phyloP scores from a whole-genome alignment of 768 basidiomycete species.

The Cystofilobasidium ferigula region DNA sequence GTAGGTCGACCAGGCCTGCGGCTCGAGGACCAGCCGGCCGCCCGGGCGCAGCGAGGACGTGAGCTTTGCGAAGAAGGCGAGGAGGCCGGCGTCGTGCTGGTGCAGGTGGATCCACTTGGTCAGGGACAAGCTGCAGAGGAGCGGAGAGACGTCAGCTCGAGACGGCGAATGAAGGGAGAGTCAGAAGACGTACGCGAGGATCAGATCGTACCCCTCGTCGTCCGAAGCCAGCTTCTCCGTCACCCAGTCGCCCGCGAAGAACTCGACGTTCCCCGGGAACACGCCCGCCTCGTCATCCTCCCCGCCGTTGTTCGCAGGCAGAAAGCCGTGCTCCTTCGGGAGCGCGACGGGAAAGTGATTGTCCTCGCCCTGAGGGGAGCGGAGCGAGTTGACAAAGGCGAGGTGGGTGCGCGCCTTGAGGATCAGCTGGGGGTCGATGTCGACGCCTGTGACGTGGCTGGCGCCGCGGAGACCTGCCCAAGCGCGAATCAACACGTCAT shows the following conservation, averaged over 20 bases:
- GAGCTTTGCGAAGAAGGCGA: slow-evolving; percentile 55
- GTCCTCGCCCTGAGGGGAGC: background rate
- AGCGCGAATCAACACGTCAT: background rate
- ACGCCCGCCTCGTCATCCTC: background rate
- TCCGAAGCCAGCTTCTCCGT: slow-evolving; percentile 45
- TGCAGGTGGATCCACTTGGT: slow-evolving; percentile 90
- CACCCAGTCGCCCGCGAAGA: slow-evolving; percentile 67
- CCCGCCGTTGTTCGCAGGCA: background rate
- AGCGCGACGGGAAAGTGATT: slow-evolving; percentile 24
- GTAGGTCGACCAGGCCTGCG: slow-evolving; percentile 78
- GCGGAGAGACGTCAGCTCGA: background rate
- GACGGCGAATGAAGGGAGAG: background rate
- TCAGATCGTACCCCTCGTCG: slow-evolving; percentile 56
- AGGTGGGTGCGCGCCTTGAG: slow-evolving; percentile 16
- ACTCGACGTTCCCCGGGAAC: slow-evolving; percentile 72
- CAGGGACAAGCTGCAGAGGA: slow-evolving; percentile 59
- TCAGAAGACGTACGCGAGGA: slow-evolving; percentile 55
- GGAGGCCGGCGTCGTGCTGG: slow-evolving; percentile 61
- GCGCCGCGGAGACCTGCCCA: background rate
- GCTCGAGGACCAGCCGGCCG: slow-evolving; percentile 58
- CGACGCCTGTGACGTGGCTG: slow-evolving; percentile 9
- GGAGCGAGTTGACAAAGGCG: slow-evolving; percentile 21
- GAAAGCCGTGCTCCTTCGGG: slow-evolving; percentile 19
- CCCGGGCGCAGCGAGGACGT: slow-evolving; percentile 50
- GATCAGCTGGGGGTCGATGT: slow-evolving; percentile 17